phyloP scores from a whole-genome alignment of 768 basidiomycete species.

The Lactarius indigo region DNA sequence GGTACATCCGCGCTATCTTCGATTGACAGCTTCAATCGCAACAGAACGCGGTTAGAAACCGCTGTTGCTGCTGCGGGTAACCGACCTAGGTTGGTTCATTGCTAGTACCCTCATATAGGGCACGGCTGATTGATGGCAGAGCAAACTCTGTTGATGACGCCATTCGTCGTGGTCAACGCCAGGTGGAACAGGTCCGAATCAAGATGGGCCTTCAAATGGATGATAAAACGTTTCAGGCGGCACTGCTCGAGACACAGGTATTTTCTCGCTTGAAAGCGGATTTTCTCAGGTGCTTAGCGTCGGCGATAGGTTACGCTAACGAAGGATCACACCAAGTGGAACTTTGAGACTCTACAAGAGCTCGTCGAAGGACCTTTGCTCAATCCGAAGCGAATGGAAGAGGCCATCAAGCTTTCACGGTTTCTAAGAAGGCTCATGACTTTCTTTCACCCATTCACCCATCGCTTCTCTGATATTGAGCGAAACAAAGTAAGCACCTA shows the following conservation, averaged over 20 bases:
- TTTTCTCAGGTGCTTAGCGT: neutral
- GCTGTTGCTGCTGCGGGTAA: slow-evolving; percentile 41
- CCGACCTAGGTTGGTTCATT: slow-evolving; percentile 54
- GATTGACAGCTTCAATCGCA: slow-evolving; percentile 93
- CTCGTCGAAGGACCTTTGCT: slow-evolving; percentile 89
- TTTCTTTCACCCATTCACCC: slow-evolving; percentile 89
- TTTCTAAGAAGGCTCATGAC: slow-evolving; percentile 88
- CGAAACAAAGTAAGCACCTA: slow-evolving; percentile 50
- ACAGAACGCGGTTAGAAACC: slow-evolving; percentile 62
- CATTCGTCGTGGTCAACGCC: slow-evolving; percentile 81
- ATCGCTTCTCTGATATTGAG: slow-evolving; percentile 81
- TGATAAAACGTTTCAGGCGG: slow-evolving; percentile 84
- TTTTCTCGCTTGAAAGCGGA: neutral
- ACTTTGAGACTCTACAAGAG: slow-evolving; percentile 83
- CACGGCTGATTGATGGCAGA: slow-evolving; percentile 34
- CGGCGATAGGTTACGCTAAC: slow-evolving; percentile 70
- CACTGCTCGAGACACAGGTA: slow-evolving; percentile 85
- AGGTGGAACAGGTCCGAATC: slow-evolving; percentile 86
- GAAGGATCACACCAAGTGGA: slow-evolving; percentile 91
- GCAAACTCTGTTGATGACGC: slow-evolving; percentile 85
- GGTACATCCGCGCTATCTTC: slow-evolving; percentile 82
- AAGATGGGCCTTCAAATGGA: slow-evolving; percentile 94
- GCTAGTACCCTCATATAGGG: neutral
- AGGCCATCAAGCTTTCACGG: slow-evolving; percentile 85
- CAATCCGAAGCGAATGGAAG: slow-evolving; percentile 89